phyloP scores from a whole-genome alignment of 2,329 filamentous ascomycete species.

The Eutypella sp. region DNA sequence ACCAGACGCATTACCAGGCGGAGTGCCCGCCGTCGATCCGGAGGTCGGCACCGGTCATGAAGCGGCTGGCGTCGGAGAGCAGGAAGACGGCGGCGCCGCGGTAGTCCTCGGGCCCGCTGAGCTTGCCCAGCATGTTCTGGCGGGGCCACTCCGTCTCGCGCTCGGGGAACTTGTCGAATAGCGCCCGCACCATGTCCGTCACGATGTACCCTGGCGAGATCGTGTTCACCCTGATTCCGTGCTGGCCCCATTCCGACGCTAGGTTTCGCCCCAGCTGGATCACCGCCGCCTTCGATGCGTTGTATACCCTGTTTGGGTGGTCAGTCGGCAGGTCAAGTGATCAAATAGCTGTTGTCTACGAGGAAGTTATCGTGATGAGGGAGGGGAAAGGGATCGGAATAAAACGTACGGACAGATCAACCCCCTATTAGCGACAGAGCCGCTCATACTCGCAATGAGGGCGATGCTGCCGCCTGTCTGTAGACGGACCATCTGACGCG shows the following conservation, averaged over 20 bases:
- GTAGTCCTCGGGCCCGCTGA: conserved; percentile 65
- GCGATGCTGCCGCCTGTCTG: conserved; percentile 57
- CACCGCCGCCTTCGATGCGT: conserved; percentile 70
- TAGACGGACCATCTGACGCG: conserved; percentile 63
- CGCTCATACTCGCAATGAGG: conserved; percentile 68
- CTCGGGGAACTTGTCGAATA: conserved; percentile 74
- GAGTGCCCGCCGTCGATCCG: conserved; percentile 67
- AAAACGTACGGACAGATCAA: conserved; percentile 54
- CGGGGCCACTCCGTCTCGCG: conserved; percentile 64
- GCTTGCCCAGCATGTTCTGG: conserved; percentile 76
- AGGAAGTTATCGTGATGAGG: background rate
- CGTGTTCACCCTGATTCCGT: conserved; percentile 75
- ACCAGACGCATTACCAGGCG: conserved; percentile 42
- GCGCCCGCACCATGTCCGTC: conserved; percentile 75
- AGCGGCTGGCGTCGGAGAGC: conserved; percentile 61
- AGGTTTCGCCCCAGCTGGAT: conserved; percentile 67
- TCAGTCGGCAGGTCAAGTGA: conserved; percentile 1
- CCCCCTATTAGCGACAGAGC: conserved; percentile 59
- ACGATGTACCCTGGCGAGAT: conserved; percentile 77
- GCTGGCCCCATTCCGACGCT: conserved; percentile 65
- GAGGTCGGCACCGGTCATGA: conserved; percentile 66
- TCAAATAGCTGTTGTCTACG: too few relatives aligned
- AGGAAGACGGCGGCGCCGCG: conserved; percentile 66
- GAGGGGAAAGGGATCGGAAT: background rate
- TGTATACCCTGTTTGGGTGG: conserved; percentile 57